phyloP scores from a whole-genome alignment of 2,329 filamentous ascomycete genomes.

The Scedosporium apiospermum region DNA sequence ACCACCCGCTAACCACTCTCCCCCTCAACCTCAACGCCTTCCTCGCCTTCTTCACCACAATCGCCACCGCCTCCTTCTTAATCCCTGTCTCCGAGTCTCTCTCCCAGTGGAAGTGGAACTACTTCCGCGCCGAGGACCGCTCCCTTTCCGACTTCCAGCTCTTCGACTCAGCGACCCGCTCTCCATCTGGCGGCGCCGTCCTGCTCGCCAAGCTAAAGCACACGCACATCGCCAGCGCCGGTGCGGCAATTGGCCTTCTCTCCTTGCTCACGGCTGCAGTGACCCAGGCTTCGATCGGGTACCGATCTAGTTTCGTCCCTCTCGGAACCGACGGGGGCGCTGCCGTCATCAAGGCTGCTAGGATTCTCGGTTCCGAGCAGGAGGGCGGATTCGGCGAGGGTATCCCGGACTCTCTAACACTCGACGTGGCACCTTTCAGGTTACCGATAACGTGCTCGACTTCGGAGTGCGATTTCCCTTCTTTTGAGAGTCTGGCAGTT shows the following conservation, averaged over 20 bases:
- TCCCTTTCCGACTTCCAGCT: constrained; percentile 17
- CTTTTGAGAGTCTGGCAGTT: constrained; percentile 15
- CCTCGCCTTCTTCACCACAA: constrained; percentile 17
- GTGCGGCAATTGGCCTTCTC: constrained; percentile 14
- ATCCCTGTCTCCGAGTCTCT: constrained; percentile 17
- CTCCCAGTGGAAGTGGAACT: constrained; percentile 23
- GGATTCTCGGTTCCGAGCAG: neutral
- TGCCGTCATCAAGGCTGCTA: neutral
- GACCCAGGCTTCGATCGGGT: constrained; percentile 9
- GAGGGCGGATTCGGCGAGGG: neutral
- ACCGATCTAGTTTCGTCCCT: neutral
- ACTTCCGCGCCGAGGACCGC: constrained; percentile 16
- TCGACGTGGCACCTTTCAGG: neutral
- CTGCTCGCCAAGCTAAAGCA: constrained; percentile 14
- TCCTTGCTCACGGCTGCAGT: constrained; percentile 10
- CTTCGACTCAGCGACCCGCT: constrained; percentile 18
- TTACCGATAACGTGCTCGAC: constrained; percentile 4
- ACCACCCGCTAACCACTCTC: constrained; percentile 12
- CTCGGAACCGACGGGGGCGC: neutral
- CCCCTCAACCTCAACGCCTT: constrained; percentile 18
- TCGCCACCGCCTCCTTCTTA: constrained; percentile 16
- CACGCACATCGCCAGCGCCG: constrained; percentile 16
- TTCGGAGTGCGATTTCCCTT: constrained; percentile 12
- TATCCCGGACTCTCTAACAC: neutral
- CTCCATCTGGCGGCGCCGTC: constrained; percentile 12